A percentile compares a stretch with the other conserved stretches of the same genome.
phyloP scores from a whole-genome alignment of 106 monocot genomes.

The Acorus gramineus region DNA sequence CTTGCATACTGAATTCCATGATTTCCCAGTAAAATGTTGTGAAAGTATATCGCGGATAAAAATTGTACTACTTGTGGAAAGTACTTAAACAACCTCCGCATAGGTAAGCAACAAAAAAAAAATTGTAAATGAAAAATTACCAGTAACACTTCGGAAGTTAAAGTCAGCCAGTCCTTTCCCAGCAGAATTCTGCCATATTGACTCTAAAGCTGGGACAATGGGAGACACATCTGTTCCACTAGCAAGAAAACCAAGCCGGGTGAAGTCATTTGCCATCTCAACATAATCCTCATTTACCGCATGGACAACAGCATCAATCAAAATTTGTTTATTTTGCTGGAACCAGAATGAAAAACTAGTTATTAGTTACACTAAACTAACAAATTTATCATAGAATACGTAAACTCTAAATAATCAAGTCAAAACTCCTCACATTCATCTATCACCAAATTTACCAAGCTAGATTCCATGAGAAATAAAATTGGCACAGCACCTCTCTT shows the following conservation, averaged over 20 bases:
- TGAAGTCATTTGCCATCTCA: conserved; percentile 99
- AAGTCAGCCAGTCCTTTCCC: conserved; percentile 93
- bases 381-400: too few relatives aligned
- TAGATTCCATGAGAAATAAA: too few relatives aligned
- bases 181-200: conserved; percentile 96
- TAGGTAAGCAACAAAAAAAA: not conserved
- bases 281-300: conserved; percentile 99
- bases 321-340: conserved; percentile 97
- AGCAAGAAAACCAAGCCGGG: conserved; percentile 96
- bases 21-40: too few relatives aligned
- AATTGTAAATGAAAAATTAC: conserved; percentile 17
- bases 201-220: conserved; percentile 88
- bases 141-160: conserved; percentile 93
- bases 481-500: too few relatives aligned
- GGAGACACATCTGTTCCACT: conserved; percentile 94
- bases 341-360: conserved; percentile 12
- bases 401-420: too few relatives aligned
- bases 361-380: not conserved
- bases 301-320: conserved; percentile 98
- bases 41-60: too few relatives aligned
- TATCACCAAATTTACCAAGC: too few relatives aligned
- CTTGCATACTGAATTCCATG: too few relatives aligned
- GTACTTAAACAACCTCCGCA: not conserved
- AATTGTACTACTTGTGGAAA: too few relatives aligned
- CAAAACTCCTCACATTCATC: too few relatives aligned